Evolutionary conservation across 163 green algal species (phyloP).

Genomic region (Chlamydomonas reinhardtii): DNA sequence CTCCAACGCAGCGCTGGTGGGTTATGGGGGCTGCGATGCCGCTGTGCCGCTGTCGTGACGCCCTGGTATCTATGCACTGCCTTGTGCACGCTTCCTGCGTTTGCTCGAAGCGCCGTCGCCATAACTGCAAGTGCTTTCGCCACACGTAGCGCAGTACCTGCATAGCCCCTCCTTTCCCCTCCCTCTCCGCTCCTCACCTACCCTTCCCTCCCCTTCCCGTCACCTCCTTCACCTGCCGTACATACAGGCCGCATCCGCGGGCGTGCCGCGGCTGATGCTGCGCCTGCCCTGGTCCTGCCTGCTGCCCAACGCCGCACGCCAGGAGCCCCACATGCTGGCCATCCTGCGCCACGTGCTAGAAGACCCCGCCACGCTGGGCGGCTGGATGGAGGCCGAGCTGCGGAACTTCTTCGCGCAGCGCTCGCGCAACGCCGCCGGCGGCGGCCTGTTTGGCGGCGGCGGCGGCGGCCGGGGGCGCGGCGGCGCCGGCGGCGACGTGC

Average conservation of each 20-base stretch:
- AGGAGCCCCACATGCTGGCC: constrained; percentile 79
- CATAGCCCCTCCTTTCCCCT: too few relatives aligned
- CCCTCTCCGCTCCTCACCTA: too few relatives aligned
- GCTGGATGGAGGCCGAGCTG: constrained; percentile 95
- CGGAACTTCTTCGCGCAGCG: constrained; percentile 55
- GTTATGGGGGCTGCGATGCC: too few relatives aligned
- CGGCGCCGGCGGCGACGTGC: not conserved
- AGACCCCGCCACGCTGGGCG: constrained; percentile 87
- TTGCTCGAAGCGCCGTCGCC: too few relatives aligned
- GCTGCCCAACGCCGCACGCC: constrained; percentile 61
- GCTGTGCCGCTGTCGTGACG: too few relatives aligned
- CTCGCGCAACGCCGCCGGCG: not conserved
- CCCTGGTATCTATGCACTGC: too few relatives aligned
- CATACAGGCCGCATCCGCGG: constrained; percentile 75
- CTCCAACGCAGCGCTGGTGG: constrained; percentile 64
- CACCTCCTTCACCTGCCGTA: not conserved
- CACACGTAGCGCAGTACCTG: too few relatives aligned
- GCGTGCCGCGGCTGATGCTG: constrained; percentile 79
- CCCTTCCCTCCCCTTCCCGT: too few relatives aligned
- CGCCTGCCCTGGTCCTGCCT: constrained; percentile 75
- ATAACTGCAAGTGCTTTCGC: too few relatives aligned
- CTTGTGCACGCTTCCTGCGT: too few relatives aligned
- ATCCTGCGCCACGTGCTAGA: constrained; percentile 94
- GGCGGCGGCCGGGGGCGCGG: too few relatives aligned
- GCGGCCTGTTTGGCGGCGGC: not conserved